Conservation (phyloP, 2,329 filamentous ascomycete genomes). For the Sphaerulina musiva region DNA sequence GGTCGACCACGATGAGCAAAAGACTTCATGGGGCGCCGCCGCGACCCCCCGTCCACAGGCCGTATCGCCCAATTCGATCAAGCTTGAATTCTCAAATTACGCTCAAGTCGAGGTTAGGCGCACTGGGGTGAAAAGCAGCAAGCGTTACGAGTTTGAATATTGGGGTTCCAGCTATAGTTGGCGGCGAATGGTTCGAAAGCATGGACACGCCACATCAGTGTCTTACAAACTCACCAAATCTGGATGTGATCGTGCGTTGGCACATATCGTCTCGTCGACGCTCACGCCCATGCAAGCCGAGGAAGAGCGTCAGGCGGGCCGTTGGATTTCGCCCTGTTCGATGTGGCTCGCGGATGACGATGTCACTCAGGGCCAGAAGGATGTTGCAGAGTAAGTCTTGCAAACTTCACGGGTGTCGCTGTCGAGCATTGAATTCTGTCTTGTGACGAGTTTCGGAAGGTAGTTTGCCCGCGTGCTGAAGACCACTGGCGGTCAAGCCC, state of each 20-base stretch:
- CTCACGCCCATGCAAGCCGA: slow-evolving; percentile 63
- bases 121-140: slow-evolving; percentile 57
- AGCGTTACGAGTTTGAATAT: slow-evolving; percentile 86
- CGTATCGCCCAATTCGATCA: slow-evolving; percentile 57
- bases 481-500: neutral
- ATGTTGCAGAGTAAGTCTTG: slow-evolving; percentile 74
- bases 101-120: slow-evolving; percentile 79
- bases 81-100: slow-evolving; percentile 96
- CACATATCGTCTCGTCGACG: slow-evolving; percentile 77
- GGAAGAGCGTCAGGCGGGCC: slow-evolving; percentile 69
- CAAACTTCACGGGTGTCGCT: neutral
- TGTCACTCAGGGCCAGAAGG: slow-evolving; percentile 62
- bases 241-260: slow-evolving; percentile 59
- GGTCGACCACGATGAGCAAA: slow-evolving; percentile 47
- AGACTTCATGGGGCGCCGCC: slow-evolving; percentile 29
- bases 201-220: slow-evolving; percentile 56
- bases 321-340: slow-evolving; percentile 84
- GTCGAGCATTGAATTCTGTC: neutral
- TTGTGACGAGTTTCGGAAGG: neutral
- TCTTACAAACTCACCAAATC: slow-evolving; percentile 75
- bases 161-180: slow-evolving; percentile 84
- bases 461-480: neutral
- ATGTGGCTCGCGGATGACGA: slow-evolving; percentile 79
- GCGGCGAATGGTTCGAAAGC: slow-evolving; percentile 66
- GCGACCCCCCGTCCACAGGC: slow-evolving; percentile 5